phyloP scores from a whole-genome alignment of 2,329 filamentous ascomycete species.

The Elsinoe fawcettii region DNA sequence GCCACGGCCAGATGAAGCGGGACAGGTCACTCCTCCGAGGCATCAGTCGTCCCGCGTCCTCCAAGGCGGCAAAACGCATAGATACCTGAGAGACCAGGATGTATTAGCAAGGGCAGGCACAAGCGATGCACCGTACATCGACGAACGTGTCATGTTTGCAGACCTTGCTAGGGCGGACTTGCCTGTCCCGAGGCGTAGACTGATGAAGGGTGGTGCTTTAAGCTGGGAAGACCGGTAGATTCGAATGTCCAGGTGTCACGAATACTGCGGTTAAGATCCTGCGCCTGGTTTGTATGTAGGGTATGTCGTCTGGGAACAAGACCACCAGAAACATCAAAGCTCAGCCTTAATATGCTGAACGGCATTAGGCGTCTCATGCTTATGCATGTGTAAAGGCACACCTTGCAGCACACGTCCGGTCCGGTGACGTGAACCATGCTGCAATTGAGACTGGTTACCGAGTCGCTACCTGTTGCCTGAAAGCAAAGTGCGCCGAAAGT shows the following conservation, averaged over 20 bases:
- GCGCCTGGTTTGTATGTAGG: not conserved
- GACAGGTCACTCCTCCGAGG: no score
- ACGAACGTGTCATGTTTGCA: not conserved
- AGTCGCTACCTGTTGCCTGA: conserved; percentile 3
- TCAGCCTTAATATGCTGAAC: not conserved
- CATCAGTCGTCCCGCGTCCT: no score
- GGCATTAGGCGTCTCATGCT: no score
- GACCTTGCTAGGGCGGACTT: not conserved
- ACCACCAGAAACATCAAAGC: not conserved
- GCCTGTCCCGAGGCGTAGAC: not conserved
- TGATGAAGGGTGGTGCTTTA: not conserved
- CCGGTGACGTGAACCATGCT: not conserved
- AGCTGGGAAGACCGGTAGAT: not conserved
- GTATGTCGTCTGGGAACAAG: not conserved
- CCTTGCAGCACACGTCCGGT: not conserved
- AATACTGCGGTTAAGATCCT: not conserved
- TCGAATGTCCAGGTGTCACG: not conserved
- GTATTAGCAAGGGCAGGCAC: not conserved
- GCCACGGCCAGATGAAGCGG: no score
- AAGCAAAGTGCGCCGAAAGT: not conserved
- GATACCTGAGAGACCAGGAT: not conserved
- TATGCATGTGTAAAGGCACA: no score
- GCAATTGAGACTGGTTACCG: not conserved
- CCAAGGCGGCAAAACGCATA: no score
- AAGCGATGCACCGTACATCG: not conserved